Base-by-base conservation (phyloP, 2,329 filamentous ascomycete species). In the Xylariaceae sp. region DNA sequence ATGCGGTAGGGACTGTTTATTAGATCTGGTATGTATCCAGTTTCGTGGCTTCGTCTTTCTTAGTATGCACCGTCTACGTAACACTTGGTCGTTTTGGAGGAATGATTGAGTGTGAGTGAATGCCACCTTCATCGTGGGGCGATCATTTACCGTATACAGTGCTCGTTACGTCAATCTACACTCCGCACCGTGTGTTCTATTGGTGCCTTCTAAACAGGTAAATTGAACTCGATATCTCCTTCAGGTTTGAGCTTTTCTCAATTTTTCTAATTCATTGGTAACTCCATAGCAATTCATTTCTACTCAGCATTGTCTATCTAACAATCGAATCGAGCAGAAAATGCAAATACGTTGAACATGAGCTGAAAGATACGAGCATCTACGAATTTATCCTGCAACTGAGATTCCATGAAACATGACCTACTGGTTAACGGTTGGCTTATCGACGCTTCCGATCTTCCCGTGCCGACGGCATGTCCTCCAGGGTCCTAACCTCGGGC, bases 401-500 rank as follows among this genome's bases (percentile, higher is more conserved):
- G 23, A 23, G 23, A 23, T 23, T 23, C 23, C 23, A 23, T 23
- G 23, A 23, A 23, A 23, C 23, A 23, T 23, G 23, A 23, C n/a
- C n/a, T n/a, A n/a, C 23, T 23, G 11, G 4, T 7, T 34, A 7
- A 34, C 11, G 3, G 18, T 30, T 30, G 6, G 7, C 39, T 50
- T 63, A 70, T 56, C 50, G 57, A 17, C 51, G 59, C 55, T 71
- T 73, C 59, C 72, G 73, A 55, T 71, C 68, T 51, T 51, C 56
- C 35, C 34, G 35, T 35, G 3, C 55, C n/a, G 3, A 58, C 18
- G 49, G 55, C 53, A 59, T 17, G 13, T 67, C 58, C n/a, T 71
- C 51, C 10, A 70, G 62, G 2, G 74, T 71, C 4, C 77, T 71
- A 1, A 84, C 76, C 59, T 79, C 75, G 1, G 81, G 81, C 39